phyloP scores from a whole-genome alignment of 192 early-diverging fungal species.

The Pilaira anomala region DNA sequence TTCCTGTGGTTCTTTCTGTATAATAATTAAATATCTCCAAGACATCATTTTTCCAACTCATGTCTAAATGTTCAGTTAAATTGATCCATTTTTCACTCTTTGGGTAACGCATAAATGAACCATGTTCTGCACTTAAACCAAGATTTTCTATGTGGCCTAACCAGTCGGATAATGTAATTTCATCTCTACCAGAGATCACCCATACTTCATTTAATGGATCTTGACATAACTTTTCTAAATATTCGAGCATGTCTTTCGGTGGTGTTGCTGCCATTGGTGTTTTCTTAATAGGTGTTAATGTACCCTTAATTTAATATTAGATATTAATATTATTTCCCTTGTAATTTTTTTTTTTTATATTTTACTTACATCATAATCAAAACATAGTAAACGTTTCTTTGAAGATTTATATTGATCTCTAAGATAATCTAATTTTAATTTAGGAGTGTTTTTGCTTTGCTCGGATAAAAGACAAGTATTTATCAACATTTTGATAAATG shows the following conservation, averaged over 20 bases:
- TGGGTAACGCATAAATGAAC: conserved; percentile 87
- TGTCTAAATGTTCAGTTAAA: conserved; percentile 68
- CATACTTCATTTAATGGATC: conserved; percentile 85
- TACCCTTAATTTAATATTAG: conserved; percentile 59
- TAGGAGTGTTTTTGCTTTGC: conserved; percentile 45
- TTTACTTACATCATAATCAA: conserved; percentile 85
- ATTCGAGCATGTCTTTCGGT: conserved; percentile 77
- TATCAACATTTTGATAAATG: conserved; percentile 76
- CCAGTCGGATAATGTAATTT: conserved; percentile 81
- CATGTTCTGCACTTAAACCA: conserved; percentile 92
- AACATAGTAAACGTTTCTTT: conserved; percentile 79
- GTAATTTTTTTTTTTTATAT: not conserved
- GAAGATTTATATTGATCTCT: conserved; percentile 61
- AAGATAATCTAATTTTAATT: conserved; percentile 42
- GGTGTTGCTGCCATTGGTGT: conserved; percentile 83
- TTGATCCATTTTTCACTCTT: conserved; percentile 70
- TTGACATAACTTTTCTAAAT: conserved; percentile 58
- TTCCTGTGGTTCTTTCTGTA: conserved; percentile 92
- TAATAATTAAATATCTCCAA: conserved; percentile 93
- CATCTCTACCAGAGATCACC: conserved; percentile 91
- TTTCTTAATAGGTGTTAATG: conserved; percentile 90
- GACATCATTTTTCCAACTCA: conserved; percentile 95
- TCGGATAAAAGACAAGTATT: conserved; percentile 52
- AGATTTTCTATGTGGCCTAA: conserved; percentile 75
- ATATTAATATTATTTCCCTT: not conserved